Evolutionary conservation across 2,329 filamentous ascomycete species (phyloP), one percentile per base, ranked within the genome.

Genomic region (Aspergillus nomiae): DNA sequence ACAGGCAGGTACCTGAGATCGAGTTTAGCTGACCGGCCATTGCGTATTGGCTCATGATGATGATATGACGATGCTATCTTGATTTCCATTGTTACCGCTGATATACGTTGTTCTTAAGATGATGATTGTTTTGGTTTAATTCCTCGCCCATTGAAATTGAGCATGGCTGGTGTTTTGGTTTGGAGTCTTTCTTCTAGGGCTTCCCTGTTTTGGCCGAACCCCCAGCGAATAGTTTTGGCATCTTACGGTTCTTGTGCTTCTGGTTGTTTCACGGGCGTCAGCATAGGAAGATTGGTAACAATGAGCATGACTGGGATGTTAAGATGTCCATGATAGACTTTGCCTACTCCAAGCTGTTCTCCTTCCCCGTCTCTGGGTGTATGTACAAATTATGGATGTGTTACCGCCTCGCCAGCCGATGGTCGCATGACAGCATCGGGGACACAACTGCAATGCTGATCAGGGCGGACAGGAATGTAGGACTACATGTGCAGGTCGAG

Each of bases 51-150:
- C 45, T 45, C 16, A 59, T 34, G 58, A 59, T 59, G 36, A 59
- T 30, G 58, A 59, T 54, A 30, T 54, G 54, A 59, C 58, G 58
- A 59, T 38, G 51, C 30, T 38, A 36, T 55, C 51, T 41, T 55
- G 51, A 38, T 61, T 48, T 12, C 43, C 43, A 41, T 51, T 58
- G 28, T 34, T 51, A 32, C 28, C 28, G 28, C 48, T 51, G 11
- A 56, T 59, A 46, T 14, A 41, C 28, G 32, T 21, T 53, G 50
- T 59, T 30, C 14, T 50, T 55, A 24, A 48, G 59, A 41, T 58
- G 14, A 10, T 50, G 19, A 7, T 45, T 46, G n/a, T 53, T 46
- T 46, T 53, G 14, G 14, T 19, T 61, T 62, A n/a, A 38, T 43
- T 54, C 19, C 26, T 54, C 45, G 4, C 19, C 43, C 30, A 46